Percentiles rank a stretch among this genome's conserved stretches.
phyloP scores from a whole-genome alignment of 1,139 yeast genomes.

The Suhomyces maxii region DNA sequence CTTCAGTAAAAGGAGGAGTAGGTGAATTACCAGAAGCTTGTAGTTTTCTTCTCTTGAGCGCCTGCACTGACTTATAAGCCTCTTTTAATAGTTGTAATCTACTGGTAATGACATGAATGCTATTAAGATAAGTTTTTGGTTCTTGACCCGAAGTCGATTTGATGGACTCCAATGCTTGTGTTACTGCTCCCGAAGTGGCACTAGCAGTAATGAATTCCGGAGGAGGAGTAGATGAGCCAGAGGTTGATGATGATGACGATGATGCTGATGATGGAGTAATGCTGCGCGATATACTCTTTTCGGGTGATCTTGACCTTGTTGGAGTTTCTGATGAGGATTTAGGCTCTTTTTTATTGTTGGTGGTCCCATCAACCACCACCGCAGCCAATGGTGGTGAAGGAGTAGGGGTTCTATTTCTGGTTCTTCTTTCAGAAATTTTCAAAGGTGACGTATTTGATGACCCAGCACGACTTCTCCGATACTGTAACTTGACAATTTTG shows the following conservation, averaged over 20 bases:
- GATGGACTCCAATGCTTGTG: slow-evolving; percentile 13
- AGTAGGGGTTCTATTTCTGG: slow-evolving; percentile 8
- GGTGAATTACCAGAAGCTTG: slow-evolving; percentile 6
- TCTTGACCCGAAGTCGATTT: slow-evolving; percentile 4
- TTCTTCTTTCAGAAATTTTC: slow-evolving; percentile 8
- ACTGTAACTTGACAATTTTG: slow-evolving; percentile 9
- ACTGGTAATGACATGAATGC: slow-evolving; percentile 26
- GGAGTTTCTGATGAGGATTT: neutral
- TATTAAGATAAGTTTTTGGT: slow-evolving; percentile 24
- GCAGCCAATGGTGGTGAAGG: slow-evolving; percentile 6
- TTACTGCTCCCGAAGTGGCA: neutral
- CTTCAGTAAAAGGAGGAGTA: neutral
- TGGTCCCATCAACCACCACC: neutral
- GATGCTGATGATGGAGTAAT: neutral
- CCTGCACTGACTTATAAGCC: slow-evolving; percentile 28
- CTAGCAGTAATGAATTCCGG: neutral
- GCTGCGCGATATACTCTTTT: neutral
- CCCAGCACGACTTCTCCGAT: neutral
- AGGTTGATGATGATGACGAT: neutral
- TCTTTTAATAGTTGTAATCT: slow-evolving; percentile 34
- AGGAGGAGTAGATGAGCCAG: neutral
- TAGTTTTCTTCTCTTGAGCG: slow-evolving; percentile 21
- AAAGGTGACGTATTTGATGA: slow-evolving; percentile 5
- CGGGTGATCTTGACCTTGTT: neutral
- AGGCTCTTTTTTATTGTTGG: neutral